These are phyloP conservation scores for Pleurotus salmoneostramineus DNA, from an alignment of 768 basidiomycete species.

Conservation along the genomic window DNA sequence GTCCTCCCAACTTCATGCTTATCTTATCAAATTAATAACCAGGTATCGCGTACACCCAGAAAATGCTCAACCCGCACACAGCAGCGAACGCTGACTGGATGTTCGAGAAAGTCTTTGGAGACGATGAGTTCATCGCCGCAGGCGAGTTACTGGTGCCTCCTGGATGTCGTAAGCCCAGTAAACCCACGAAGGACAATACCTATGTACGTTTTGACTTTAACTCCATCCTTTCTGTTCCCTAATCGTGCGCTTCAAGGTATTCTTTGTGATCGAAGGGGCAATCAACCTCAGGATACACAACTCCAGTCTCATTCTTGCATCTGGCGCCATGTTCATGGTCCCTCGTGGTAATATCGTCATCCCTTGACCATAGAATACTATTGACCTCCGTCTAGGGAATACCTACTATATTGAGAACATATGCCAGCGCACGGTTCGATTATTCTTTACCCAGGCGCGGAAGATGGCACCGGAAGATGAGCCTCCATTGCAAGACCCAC, in stretches of 20 bases:
- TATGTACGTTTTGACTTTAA: conserved; percentile 49
- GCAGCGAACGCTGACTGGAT: conserved; percentile 68
- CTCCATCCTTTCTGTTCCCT: conserved; percentile 8
- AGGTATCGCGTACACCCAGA: conserved; percentile 80
- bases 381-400: conserved; percentile 55
- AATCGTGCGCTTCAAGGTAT: conserved; percentile 27
- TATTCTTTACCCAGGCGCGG: conserved; percentile 93
- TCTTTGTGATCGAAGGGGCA: conserved; percentile 81
- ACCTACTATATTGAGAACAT: conserved; percentile 90
- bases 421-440: conserved; percentile 65
- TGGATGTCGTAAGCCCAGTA: conserved; percentile 76
- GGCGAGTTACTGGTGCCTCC: conserved; percentile 85
- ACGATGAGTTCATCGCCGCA: conserved; percentile 87
- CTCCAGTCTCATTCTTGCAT: conserved; percentile 70
- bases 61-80: conserved; percentile 57
- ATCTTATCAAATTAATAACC: background rate
- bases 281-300: conserved; percentile 83
- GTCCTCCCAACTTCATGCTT: background rate
- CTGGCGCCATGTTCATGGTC: conserved; percentile 86
- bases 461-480: conserved; percentile 20
- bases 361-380: background rate
- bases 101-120: conserved; percentile 91
- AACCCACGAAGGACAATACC: conserved; percentile 90
- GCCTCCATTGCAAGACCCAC: conserved; percentile 1
- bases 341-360: conserved; percentile 61